Percentiles rank a stretch among this genome's conserved stretches.
Evolutionary conservation across 1,284 basidiomycete species (phyloP).

Genomic region (Ceratobasidium sp.): DNA sequence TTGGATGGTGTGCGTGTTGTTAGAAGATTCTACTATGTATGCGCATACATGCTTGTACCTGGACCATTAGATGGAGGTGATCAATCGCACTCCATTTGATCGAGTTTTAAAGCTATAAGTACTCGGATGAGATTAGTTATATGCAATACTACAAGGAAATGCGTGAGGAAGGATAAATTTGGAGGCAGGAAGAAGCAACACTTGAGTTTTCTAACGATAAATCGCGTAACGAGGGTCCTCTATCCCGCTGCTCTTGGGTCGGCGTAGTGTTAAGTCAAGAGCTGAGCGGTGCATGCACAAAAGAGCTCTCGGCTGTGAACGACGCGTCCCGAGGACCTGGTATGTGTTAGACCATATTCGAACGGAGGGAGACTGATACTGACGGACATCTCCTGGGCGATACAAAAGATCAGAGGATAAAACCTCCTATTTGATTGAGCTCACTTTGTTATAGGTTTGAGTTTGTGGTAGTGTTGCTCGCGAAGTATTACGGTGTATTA

Average conservation of each 20-base stretch:
- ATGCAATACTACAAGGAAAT: too few relatives aligned
- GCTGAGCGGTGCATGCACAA: slow-evolving; percentile 85
- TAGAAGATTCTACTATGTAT: too few relatives aligned
- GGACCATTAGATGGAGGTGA: too few relatives aligned
- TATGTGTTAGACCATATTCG: not conserved
- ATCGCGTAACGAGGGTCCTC: slow-evolving; percentile 73
- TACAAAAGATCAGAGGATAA: not conserved
- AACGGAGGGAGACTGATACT: not conserved
- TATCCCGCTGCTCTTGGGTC: slow-evolving; percentile 65
- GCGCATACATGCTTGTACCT: too few relatives aligned
- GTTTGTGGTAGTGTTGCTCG: slow-evolving; percentile 25
- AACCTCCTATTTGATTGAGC: not conserved
- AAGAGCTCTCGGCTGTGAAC: slow-evolving; percentile 80
- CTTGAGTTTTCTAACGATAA: slow-evolving; percentile 89
- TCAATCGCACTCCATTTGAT: too few relatives aligned
- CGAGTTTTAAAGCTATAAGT: too few relatives aligned
- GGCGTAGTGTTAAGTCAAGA: slow-evolving; percentile 70
- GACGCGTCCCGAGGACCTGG: slow-evolving; percentile 40
- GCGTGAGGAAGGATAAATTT: too few relatives aligned
- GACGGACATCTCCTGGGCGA: slow-evolving; percentile 33
- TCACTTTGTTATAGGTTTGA: slow-evolving; percentile 30
- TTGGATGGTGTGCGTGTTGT: too few relatives aligned
- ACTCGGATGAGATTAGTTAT: too few relatives aligned
- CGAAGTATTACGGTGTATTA: too few relatives aligned
- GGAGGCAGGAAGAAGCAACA: slow-evolving; percentile 91